A percentile compares a stretch with the other conserved stretches of the same genome.
Conservation (phyloP, 2,329 filamentous ascomycete genomes). For the Fusarium drepaniforme region DNA sequence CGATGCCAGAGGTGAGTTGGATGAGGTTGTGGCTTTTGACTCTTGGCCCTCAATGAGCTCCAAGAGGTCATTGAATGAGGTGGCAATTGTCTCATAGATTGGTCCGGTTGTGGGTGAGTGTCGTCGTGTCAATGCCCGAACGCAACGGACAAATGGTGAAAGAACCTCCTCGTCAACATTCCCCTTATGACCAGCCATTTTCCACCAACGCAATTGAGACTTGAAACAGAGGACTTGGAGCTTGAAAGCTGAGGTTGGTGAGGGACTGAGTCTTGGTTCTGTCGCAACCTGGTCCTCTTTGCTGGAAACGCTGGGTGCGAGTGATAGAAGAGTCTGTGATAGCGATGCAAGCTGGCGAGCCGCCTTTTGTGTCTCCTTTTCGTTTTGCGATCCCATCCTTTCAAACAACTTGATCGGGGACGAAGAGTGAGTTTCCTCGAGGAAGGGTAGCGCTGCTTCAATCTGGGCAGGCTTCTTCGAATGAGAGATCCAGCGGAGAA, state of each 20-base stretch:
- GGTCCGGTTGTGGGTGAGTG: conserved; percentile 52
- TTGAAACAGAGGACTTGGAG: conserved; percentile 74
- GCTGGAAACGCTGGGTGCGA: conserved; percentile 75
- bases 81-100: conserved; percentile 51
- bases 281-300: conserved; percentile 69
- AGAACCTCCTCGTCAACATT: conserved; percentile 74
- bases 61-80: conserved; percentile 49
- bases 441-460: conserved; percentile 67
- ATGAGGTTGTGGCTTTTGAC: conserved; percentile 50
- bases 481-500: conserved; percentile 72
- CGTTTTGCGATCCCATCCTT: conserved; percentile 55
- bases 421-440: conserved; percentile 64
- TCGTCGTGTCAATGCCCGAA: conserved; percentile 71
- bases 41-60: conserved; percentile 50
- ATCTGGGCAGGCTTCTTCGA: conserved; percentile 70
- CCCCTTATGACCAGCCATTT: conserved; percentile 68
- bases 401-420: conserved; percentile 72
- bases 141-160: conserved; percentile 73
- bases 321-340: conserved; percentile 72
- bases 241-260: conserved; percentile 69
- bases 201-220: conserved; percentile 75
- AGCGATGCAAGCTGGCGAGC: conserved; percentile 75
- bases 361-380: conserved; percentile 66
- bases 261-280: conserved; percentile 66
- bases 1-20: conserved; percentile 57